These are phyloP conservation scores for Boletellus dicymbophilus DNA, from an alignment of 1,284 basidiomycete genomes.

Conservation along the genomic window DNA sequence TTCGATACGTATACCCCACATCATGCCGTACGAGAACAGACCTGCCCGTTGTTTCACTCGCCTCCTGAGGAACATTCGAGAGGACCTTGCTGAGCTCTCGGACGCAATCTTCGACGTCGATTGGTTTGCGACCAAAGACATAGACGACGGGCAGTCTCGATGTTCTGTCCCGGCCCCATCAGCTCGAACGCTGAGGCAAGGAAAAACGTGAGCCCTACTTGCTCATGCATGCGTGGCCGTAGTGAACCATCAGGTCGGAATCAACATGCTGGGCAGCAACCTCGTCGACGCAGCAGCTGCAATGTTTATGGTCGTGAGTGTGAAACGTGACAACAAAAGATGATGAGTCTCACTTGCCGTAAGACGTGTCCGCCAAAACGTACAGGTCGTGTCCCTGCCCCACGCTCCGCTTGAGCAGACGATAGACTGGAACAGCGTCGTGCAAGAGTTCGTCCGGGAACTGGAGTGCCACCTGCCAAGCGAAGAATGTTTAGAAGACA, in stretches of 20 bases:
- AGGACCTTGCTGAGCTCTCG: conserved; percentile 42
- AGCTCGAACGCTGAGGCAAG: not conserved
- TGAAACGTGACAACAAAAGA: not conserved
- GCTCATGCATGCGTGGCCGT: conserved; percentile 96
- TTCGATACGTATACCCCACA: conserved; percentile 76
- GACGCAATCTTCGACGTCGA: conserved; percentile 56
- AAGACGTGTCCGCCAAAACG: conserved; percentile 95
- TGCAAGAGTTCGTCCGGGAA: conserved; percentile 94
- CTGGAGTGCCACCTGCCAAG: conserved; percentile 89
- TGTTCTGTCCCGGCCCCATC: conserved; percentile 46
- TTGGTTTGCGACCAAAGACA: conserved; percentile 71
- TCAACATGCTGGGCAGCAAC: conserved; percentile 94
- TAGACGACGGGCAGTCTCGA: conserved; percentile 85
- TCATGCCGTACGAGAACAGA: conserved; percentile 71
- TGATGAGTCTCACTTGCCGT: conserved; percentile 73
- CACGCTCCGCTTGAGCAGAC: conserved; percentile 60
- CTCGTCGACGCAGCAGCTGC: conserved; percentile 96
- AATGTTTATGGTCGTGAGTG: conserved; percentile 3
- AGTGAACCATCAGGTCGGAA: conserved; percentile 92
- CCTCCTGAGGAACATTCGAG: conserved; percentile 9
- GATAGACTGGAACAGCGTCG: conserved; percentile 88
- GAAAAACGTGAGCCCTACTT: conserved; percentile 51
- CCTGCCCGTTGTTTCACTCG: conserved; percentile 6
- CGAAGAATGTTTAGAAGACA: too few relatives aligned
- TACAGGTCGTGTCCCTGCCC: conserved; percentile 67